Base-by-base conservation (phyloP, 768 basidiomycete species). In the Tricholoma bakamatsutake region DNA sequence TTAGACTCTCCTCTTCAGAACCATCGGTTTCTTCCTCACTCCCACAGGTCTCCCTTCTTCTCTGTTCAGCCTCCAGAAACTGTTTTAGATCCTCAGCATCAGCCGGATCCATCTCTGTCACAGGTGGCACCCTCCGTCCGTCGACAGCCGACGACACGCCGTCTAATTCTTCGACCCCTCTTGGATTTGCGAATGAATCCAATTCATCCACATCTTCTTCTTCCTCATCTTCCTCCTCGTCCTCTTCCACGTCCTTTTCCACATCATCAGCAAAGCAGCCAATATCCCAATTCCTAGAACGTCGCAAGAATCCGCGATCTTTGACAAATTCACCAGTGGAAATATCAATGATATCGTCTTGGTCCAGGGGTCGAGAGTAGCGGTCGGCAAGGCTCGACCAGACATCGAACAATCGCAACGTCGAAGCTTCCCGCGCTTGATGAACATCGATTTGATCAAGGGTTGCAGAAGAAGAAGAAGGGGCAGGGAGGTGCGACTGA, bases 341-440 rank as follows among this genome's bases (percentile, higher is more conserved):
- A 2, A 93, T 71, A 63, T 91, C 85, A 31, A 92, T 75, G 46
- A 91, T 84, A 66, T 93, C 90, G 67, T 92, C 90, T 63, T 91
- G 84, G 60, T 88, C 87, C 37, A 89, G 70, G 43, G 78, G 76
- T 50, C 80, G 77, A 33, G 79, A 76, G 64, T 90, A 87, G 24
- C 87, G 80, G 48, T 85, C 81, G 3, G 80, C 88, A 3, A 92
- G 80, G 51, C 80, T 75, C 27, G 80, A 74, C 89, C 90, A 90
- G 12, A 80, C 72, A 60, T 80, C 77, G 21, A 82, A 70, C 35
- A 90, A 72, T 2, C 84, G 82, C 61, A 74, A 68, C 4, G 77
- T 74, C 0, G 81, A 81, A 7, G 79, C 84, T 52, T 81, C 75
- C 43, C 85, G 76, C 34, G 81, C 82, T 34, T 78, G 75, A 52